Base-by-base conservation (phyloP, 345 rosid genomes). In the Gossypium mustelinum region DNA sequence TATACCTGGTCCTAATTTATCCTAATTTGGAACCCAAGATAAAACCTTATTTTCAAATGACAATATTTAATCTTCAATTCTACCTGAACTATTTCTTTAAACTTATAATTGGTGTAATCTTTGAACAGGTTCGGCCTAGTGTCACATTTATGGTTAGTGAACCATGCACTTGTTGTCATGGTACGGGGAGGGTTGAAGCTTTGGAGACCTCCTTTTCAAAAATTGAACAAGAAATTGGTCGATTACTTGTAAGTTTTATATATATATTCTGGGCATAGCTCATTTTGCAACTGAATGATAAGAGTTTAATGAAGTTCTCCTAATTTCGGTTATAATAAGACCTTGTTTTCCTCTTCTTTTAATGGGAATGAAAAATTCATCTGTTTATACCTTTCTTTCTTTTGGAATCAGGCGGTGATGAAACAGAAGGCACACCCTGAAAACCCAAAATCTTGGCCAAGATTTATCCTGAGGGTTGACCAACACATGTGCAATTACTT, bases 121-220 rank as follows among this genome's bases (percentile, higher is more conserved):
- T 82, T 82, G 73, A 79, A 77, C 88, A 94, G 98, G 98, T 95
- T 83, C 90, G 99, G 55, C 98, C 99, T 2, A 95, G 98, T 81
- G 97, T 95, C 56, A 87, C 97, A 76, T 92, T 91, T 81, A 95
- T 89, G 98, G 87, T 95, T 61, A 95, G 94, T 75, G 99, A 95
- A 77, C 97, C 99, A 5, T 95, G 99, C 82, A 76, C 86, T 48
- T 91, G 93, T 82, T 95, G 99, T 83, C 94, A 89, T 79, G 98
- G 89, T 72, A 89, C 99, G 75, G 99, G 98, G 64, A 91, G 99
- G 79, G 98, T 95, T 55, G 99, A 89, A 91, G 97, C 99, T 75
- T 69, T 95, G 11, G 98, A 91, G 86, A 95, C 99, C 69, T 86
- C 99, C 55, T 91, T 88, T 77, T 92, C 97, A 55, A 95, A 92